These are phyloP conservation scores for Mycena amicta DNA, from an alignment of 768 basidiomycete genomes.

Conservation along the genomic window DNA sequence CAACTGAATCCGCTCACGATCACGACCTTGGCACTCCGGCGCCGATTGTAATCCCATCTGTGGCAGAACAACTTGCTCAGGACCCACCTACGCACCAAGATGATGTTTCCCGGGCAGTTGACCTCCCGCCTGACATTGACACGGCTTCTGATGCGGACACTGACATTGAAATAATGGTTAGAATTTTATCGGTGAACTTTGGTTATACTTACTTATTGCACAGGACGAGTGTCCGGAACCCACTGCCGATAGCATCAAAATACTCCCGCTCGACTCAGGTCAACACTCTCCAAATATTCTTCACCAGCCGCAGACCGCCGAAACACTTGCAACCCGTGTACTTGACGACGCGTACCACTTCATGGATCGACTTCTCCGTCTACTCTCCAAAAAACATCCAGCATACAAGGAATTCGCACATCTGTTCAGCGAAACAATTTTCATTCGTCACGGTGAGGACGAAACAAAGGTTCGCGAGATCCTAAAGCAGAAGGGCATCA, in stretches of 20 bases:
- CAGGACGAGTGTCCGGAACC: background rate
- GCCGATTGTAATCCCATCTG: slow-evolving; percentile 4
- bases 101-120: background rate
- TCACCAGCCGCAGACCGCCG: background rate
- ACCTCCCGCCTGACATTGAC: background rate
- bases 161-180: background rate
- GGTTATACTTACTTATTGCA: background rate
- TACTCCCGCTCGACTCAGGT: background rate
- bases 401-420: slow-evolving; percentile 6
- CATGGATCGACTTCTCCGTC: slow-evolving; percentile 7
- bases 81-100: background rate
- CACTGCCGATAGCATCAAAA: background rate
- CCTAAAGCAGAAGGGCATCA: background rate
- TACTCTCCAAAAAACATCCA: slow-evolving; percentile 2
- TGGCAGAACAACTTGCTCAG: background rate
- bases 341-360: slow-evolving; percentile 7
- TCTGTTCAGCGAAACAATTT: slow-evolving; percentile 3
- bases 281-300: background rate
- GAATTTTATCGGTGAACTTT: background rate
- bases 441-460: background rate
- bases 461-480: background rate
- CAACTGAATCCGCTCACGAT: slow-evolving; percentile 1
- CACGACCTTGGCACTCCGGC: slow-evolving; percentile 9
- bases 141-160: background rate
- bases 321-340: background rate